These are phyloP conservation scores for Entelexis paramagnoliae DNA, from an alignment of 1,139 yeast species.

Conservation along the genomic window DNA sequence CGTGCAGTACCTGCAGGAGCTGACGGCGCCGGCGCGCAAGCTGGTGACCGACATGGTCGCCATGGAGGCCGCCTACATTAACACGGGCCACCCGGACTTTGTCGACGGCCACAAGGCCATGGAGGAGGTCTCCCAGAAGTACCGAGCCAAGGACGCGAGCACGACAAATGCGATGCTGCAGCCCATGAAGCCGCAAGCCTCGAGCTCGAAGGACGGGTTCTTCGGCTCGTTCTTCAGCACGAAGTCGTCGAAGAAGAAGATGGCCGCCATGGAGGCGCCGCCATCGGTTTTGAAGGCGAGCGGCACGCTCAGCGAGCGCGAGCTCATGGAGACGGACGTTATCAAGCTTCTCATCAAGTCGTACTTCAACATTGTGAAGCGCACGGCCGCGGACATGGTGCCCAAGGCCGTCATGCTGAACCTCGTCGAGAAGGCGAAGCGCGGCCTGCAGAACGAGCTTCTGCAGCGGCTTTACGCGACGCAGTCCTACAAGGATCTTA, in stretches of 20 bases:
- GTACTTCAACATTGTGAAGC: slow-evolving; percentile 82
- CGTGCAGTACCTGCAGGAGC: slow-evolving; percentile 68
- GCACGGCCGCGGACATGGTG: slow-evolving; percentile 84
- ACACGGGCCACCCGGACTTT: slow-evolving; percentile 95
- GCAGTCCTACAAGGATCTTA: slow-evolving; percentile 63
- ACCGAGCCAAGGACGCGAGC: slow-evolving; percentile 53
- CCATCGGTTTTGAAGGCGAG: slow-evolving; percentile 92
- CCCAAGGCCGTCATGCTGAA: slow-evolving; percentile 95
- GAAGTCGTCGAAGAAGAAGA: slow-evolving; percentile 63
- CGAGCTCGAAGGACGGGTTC: slow-evolving; percentile 46
- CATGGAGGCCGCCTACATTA: slow-evolving; percentile 86
- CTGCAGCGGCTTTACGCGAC: slow-evolving; percentile 77
- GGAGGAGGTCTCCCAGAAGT: slow-evolving; percentile 84
- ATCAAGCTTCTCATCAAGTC: slow-evolving; percentile 84
- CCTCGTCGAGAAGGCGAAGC: slow-evolving; percentile 72
- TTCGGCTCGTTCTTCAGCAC: slow-evolving; percentile 92
- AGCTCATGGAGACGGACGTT: slow-evolving; percentile 92
- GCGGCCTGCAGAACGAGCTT: slow-evolving; percentile 80
- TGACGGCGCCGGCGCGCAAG: slow-evolving; percentile 71
- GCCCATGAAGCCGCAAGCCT: slow-evolving; percentile 22
- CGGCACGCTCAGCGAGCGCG: slow-evolving; percentile 91
- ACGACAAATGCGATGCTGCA: slow-evolving; percentile 24
- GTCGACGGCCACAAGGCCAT: slow-evolving; percentile 91
- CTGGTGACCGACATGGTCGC: slow-evolving; percentile 74
- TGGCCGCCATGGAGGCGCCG: slow-evolving; percentile 95